Conservation (phyloP, 1,284 basidiomycete genomes). For the Boletus semigastroideus region DNA sequence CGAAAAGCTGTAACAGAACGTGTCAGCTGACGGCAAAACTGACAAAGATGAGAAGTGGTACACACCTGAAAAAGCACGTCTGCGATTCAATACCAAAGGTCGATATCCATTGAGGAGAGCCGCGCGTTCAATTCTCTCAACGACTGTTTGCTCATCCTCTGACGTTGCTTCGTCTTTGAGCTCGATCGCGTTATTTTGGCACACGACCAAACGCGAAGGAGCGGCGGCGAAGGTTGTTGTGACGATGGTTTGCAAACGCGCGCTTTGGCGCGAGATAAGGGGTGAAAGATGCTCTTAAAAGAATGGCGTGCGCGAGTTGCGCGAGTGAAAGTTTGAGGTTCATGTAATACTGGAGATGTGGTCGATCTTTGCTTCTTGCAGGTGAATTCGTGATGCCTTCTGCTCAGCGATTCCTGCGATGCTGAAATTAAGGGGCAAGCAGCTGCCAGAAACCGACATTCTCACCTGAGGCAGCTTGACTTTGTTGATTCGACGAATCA, state of each 20-base stretch:
- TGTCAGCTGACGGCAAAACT: neutral
- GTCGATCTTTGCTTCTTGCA: neutral
- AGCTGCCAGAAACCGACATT: neutral
- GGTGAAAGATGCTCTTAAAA: constrained; percentile 1
- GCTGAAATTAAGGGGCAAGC: neutral
- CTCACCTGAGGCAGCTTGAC: constrained; percentile 12
- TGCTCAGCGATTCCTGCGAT: constrained; percentile 11
- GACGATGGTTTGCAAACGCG: neutral
- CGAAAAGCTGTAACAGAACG: neutral
- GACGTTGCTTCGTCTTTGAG: constrained; percentile 6
- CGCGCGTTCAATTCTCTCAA: constrained; percentile 6
- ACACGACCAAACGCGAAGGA: constrained; percentile 18
- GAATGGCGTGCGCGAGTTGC: constrained; percentile 1
- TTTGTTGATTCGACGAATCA: constrained; percentile 1
- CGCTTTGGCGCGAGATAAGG: constrained; percentile 2
- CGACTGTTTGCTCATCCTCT: constrained; percentile 6
- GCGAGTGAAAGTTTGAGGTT: neutral
- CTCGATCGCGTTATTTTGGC: constrained; percentile 18
- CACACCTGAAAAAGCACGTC: neutral
- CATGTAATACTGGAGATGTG: neutral
- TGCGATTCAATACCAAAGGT: constrained; percentile 6
- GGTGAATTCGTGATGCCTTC: neutral
- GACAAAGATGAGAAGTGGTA: neutral
- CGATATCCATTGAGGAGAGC: constrained; percentile 13
- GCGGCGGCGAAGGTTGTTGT: neutral